Evolutionary conservation across 1,139 yeast genomes (phyloP).

Genomic region (Kodamaea sp.): DNA sequence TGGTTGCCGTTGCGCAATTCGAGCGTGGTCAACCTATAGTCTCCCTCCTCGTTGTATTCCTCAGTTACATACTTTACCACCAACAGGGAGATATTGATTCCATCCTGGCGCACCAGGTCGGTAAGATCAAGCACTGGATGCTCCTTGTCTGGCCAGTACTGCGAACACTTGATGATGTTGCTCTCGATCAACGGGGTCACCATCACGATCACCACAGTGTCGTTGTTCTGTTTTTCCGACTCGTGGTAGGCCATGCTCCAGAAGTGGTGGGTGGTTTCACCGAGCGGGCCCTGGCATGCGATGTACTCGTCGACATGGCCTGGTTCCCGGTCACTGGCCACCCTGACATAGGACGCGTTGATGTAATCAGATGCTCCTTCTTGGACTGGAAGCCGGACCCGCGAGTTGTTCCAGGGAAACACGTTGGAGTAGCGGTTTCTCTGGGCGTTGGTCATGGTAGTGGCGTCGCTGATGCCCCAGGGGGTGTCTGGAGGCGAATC

Average conservation of each 20-base stretch:
- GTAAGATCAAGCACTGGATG: conserved; percentile 23
- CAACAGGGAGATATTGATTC: conserved; percentile 24
- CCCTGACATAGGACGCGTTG: conserved; percentile 41
- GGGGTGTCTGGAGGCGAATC: conserved; percentile 14
- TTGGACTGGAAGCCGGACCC: conserved; percentile 34
- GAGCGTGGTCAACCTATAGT: conserved; percentile 31
- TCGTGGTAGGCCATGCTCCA: conserved; percentile 81
- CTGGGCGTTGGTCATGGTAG: conserved; percentile 15
- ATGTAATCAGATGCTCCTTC: conserved; percentile 33
- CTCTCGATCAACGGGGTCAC: conserved; percentile 76
- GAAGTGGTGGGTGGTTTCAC: conserved; percentile 62
- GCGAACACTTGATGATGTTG: conserved; percentile 62
- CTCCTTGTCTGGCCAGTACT: conserved; percentile 65
- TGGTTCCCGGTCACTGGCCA: conserved; percentile 10
- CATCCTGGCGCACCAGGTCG: conserved; percentile 20
- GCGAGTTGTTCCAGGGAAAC: conserved; percentile 41
- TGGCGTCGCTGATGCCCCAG: conserved; percentile 28
- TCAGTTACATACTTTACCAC: conserved; percentile 21
- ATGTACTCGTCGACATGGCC: conserved; percentile 25
- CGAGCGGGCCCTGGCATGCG: conserved; percentile 64
- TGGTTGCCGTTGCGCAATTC: conserved; percentile 23
- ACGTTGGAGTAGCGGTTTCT: conserved; percentile 46
- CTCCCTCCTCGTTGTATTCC: conserved; percentile 21
- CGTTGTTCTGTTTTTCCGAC: conserved; percentile 34
- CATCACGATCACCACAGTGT: conserved; percentile 70